phyloP scores from a whole-genome alignment of 306 rosid species.

The Rosa persica region DNA sequence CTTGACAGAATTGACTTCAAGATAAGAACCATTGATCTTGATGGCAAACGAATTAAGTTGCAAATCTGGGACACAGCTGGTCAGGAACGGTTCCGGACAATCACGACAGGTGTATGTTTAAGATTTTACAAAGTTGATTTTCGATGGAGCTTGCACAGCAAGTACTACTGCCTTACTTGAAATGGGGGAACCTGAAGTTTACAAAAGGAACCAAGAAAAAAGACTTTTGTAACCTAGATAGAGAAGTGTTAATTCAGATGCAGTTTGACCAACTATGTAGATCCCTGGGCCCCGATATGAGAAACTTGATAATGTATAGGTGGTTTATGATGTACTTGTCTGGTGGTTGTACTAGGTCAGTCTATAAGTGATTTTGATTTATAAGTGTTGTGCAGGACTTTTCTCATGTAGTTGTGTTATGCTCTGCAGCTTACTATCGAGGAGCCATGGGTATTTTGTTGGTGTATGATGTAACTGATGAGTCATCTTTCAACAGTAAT shows the following conservation, averaged over 20 bases:
- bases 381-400: conserved; percentile 2
- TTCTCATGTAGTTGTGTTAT: conserved; percentile 17
- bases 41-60: conserved; percentile 71
- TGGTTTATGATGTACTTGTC: background rate
- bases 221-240: background rate
- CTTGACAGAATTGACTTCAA: conserved; percentile 74
- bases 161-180: background rate
- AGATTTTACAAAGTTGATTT: conserved; percentile 13
- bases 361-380: conserved; percentile 12
- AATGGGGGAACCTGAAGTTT: background rate
- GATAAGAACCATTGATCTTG: conserved; percentile 88
- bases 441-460: conserved; percentile 92
- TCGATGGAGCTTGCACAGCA: background rate
- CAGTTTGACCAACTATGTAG: background rate
- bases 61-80: conserved; percentile 96
- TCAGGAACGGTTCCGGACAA: conserved; percentile 84
- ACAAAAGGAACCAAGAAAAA: background rate
- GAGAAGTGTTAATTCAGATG: background rate
- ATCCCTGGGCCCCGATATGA: background rate
- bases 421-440: conserved; percentile 78
- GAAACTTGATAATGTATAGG: background rate
- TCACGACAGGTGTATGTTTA: conserved; percentile 61
- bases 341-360: background rate
- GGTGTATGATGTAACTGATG: conserved; percentile 85
- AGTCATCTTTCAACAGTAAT: conserved; percentile 76